Conservation (phyloP, 2,329 filamentous ascomycete genomes). For the Lecanicillium sp. region DNA sequence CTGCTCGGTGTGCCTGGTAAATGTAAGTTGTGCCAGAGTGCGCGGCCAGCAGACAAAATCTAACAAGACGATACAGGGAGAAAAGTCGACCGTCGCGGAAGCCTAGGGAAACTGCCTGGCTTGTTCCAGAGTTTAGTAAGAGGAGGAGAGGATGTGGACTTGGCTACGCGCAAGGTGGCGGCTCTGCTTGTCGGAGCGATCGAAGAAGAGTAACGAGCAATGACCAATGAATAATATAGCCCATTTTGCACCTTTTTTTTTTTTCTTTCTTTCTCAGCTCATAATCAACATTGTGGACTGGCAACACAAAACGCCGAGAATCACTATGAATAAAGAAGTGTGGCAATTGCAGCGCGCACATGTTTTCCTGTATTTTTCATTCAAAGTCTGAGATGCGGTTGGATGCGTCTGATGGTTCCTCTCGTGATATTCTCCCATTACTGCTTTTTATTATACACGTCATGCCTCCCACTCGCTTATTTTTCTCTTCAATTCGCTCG, state of each 20-base stretch:
- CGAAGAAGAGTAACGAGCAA: not conserved
- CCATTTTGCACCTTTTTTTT: not conserved
- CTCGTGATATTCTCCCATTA: no score
- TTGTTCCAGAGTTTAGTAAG: slow-evolving; percentile 53
- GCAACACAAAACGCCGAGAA: no score
- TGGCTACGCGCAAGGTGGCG: slow-evolving; percentile 50
- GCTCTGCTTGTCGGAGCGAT: slow-evolving; percentile 38
- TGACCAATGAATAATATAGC: not conserved
- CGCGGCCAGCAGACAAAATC: no score
- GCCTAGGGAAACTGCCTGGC: slow-evolving; percentile 47
- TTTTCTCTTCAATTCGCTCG: no score
- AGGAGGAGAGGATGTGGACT: slow-evolving; percentile 44
- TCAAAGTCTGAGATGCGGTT: no score
- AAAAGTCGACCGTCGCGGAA: slow-evolving; percentile 45
- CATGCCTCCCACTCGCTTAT: no score
- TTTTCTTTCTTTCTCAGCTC: no score
- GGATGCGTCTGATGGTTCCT: no score
- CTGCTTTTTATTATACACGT: no score
- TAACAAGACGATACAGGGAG: slow-evolving; percentile 40
- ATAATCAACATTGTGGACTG: slow-evolving; percentile 2
- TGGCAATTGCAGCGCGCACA: no score
- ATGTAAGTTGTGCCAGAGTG: slow-evolving; percentile 48
- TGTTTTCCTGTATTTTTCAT: no score
- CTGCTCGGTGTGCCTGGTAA: slow-evolving; percentile 49
- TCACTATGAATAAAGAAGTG: no score